Conservation (phyloP, 208 protist species). For the Trypanosoma mega region DNA sequence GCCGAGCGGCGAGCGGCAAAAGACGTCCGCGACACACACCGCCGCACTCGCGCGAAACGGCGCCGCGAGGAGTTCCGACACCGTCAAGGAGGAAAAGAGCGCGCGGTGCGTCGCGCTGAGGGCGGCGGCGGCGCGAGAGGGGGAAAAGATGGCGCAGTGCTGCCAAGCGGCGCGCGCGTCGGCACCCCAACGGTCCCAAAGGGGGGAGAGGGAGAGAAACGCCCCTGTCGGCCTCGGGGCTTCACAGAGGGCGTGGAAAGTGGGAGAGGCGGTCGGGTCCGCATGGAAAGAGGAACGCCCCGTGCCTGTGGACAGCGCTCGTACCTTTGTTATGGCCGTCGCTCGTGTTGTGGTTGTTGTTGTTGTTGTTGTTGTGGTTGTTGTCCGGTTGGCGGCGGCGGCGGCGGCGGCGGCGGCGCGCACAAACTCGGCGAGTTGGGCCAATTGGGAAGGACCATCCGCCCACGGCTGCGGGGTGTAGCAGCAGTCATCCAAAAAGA, state of each 20-base stretch:
- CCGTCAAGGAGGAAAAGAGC: neutral
- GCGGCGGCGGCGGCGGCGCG: conserved; percentile 18
- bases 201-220: neutral
- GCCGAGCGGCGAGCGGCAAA: conserved; percentile 12
- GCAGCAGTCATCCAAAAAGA: conserved; percentile 51
- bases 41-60: neutral
- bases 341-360: conserved; percentile 20
- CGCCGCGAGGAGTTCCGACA: neutral
- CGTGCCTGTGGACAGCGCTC: no score
- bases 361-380: neutral
- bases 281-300: no score
- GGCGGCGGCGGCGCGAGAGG: neutral
- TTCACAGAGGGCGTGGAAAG: no score
- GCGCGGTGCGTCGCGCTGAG: neutral
- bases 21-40: neutral
- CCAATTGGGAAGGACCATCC: conserved; percentile 42
- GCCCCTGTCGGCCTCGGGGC: no score
- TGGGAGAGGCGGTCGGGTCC: no score
- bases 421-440: conserved; percentile 51
- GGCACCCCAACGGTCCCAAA: conserved; percentile 4
- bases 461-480: conserved; percentile 36
- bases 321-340: no score
- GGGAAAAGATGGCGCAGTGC: neutral
- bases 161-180: neutral
- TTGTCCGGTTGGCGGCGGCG: neutral